Conservation (phyloP, 2,329 filamentous ascomycete species). For the Plectosphaerella plurivora region DNA sequence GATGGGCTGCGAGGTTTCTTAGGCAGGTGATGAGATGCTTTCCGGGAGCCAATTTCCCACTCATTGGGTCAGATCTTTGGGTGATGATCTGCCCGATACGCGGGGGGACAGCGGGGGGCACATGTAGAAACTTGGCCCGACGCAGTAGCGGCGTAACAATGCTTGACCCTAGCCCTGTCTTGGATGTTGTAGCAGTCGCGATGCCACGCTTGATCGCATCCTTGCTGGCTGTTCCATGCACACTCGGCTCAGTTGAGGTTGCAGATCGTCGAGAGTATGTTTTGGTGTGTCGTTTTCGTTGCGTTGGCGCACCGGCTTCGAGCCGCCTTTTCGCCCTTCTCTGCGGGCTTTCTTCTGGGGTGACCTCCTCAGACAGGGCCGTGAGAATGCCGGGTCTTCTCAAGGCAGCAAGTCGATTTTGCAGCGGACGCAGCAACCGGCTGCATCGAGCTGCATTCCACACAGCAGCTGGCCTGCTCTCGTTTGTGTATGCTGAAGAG, state of each 20-base stretch:
- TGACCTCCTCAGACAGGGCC: background rate
- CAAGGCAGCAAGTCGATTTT: slow-evolving; percentile 36
- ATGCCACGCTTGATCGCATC: background rate
- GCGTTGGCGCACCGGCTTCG: background rate
- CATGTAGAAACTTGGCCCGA: background rate
- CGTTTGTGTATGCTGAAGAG: no score
- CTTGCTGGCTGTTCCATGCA: background rate
- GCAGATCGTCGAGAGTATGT: slow-evolving; percentile 9
- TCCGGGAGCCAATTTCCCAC: no score
- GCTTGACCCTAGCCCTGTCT: background rate
- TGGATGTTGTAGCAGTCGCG: background rate
- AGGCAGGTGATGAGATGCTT: no score
- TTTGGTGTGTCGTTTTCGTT: slow-evolving; percentile 13
- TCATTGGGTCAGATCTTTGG: no score
- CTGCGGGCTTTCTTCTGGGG: background rate
- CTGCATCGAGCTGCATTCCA: slow-evolving; percentile 46
- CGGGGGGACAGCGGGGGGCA: no score
- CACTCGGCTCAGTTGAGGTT: background rate
- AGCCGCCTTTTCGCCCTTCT: background rate
- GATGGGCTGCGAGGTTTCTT: no score
- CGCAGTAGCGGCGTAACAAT: background rate
- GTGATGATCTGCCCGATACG: no score
- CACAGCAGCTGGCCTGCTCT: no score
- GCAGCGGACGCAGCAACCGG: slow-evolving; percentile 40
- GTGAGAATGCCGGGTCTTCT: slow-evolving; percentile 22